Percentiles rank a stretch among this genome's conserved stretches.
Conservation (phyloP, 306 rosid species). For the Vigna reflexopilosa region DNA sequence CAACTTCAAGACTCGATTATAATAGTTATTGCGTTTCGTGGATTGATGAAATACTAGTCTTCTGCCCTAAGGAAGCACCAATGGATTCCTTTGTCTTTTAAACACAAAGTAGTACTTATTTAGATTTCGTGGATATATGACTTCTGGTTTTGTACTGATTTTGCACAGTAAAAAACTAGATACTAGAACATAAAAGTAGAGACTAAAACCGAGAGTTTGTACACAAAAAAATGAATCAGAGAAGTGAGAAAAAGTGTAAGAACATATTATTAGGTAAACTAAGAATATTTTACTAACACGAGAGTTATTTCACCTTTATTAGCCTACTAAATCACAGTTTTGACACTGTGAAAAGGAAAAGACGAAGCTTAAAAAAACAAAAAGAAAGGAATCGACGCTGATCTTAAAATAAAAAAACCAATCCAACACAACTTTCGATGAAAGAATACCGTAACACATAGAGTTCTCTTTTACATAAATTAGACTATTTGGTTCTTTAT, state of each 20-base stretch:
- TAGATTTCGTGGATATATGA: too few relatives aligned
- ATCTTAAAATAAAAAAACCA: constrained; percentile 30
- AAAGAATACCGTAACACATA: constrained; percentile 34
- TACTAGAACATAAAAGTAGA: too few relatives aligned
- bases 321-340: constrained; percentile 27
- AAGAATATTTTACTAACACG: neutral
- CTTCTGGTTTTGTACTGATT: too few relatives aligned
- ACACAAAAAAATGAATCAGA: too few relatives aligned
- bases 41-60: neutral
- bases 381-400: constrained; percentile 46
- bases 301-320: neutral
- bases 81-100: too few relatives aligned
- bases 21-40: neutral
- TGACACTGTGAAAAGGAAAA: constrained; percentile 38
- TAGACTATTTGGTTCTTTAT: neutral
- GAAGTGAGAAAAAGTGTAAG: too few relatives aligned
- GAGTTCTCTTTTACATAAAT: neutral
- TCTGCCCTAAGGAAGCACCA: neutral
- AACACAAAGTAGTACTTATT: too few relatives aligned
- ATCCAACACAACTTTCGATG: constrained; percentile 39
- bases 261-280: neutral
- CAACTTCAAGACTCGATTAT: neutral
- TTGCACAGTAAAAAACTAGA: too few relatives aligned
- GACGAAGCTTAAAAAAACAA: constrained; percentile 24
- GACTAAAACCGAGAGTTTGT: too few relatives aligned